These are phyloP conservation scores for Aureobasidium lini DNA, from an alignment of 2,329 filamentous ascomycete genomes.

Conservation along the genomic window DNA sequence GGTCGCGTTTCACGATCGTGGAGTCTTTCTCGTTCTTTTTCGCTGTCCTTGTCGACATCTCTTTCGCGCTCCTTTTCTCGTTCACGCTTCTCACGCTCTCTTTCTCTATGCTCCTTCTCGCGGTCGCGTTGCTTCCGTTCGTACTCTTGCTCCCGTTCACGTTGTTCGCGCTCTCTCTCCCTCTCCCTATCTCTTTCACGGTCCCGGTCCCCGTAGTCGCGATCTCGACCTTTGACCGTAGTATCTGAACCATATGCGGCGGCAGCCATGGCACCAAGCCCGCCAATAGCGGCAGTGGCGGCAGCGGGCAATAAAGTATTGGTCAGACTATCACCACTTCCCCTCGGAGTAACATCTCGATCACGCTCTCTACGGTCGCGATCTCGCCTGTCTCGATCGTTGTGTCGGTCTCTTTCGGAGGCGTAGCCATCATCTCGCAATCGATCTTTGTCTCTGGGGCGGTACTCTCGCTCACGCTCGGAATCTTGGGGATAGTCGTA, in stretches of 20 bases:
- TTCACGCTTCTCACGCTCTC: constrained; percentile 16
- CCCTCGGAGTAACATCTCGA: constrained; percentile 20
- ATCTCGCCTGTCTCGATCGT: constrained; percentile 21
- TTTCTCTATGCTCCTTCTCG: constrained; percentile 9
- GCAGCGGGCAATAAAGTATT: constrained; percentile 17
- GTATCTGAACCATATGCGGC: constrained; percentile 15
- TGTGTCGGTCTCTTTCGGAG: constrained; percentile 16
- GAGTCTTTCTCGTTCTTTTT: constrained; percentile 19
- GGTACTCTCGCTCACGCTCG: constrained; percentile 8
- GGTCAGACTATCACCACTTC: constrained; percentile 14
- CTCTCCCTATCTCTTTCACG: constrained; percentile 18
- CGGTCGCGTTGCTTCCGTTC: constrained; percentile 10
- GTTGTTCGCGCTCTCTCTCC: constrained; percentile 12
- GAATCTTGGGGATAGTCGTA: constrained; percentile 20
- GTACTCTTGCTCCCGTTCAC: constrained; percentile 9
- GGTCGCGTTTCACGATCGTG: constrained; percentile 15
- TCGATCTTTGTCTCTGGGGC: constrained; percentile 16
- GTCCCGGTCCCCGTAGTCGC: constrained; percentile 15
- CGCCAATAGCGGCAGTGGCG: constrained; percentile 14
- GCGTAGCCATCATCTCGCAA: constrained; percentile 9
- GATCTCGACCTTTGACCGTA: constrained; percentile 14
- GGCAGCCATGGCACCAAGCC: constrained; percentile 17
- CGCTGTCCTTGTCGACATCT: constrained; percentile 19
- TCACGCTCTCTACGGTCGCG: constrained; percentile 26
- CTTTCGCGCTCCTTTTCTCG: constrained; percentile 21